Evolutionary conservation across 2,329 filamentous ascomycete genomes (phyloP), one percentile per base, ranked within the genome.

Genomic region (Hortaea sp.): DNA sequence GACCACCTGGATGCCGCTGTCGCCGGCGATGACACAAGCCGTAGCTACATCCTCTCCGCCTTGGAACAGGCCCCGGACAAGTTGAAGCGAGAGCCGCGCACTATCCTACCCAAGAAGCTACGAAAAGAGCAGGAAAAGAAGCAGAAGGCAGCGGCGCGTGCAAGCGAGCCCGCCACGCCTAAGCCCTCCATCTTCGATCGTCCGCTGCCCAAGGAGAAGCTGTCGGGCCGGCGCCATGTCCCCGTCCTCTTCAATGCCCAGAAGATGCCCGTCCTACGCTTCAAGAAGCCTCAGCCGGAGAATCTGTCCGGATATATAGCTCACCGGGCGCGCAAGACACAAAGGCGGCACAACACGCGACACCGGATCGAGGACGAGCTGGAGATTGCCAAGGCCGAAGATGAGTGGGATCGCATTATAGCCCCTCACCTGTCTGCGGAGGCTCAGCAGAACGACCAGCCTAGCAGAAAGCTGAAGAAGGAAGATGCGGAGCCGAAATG

Each of bases 221-320:
- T 85, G 1, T 65, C 65, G 9, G 75, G 74, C 7, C 65, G 64
- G 5, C 74, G 82, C 20, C 71, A 75, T 40, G 70, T 86, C 2
- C 85, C 85, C 1, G 66, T 67, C 1, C 59, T 87, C 1, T 67
- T 75, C 30, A 72, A 75, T 4, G 71, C 79, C 2, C 69, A 72
- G 37, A 46, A 45, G 31, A 64, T 81, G 27, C 77, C 83, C 0
- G 83, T 88, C 57, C 62, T 90, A 29, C 78, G 85, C 32, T 64
- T 82, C 39, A 73, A 69, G 51, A 85, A 84, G 61, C 80, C 81
- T 4, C 82, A 88, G 61, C 75, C 81, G 2, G 59, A 61, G 0
- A 64, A 65, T n/a, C 63, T 89, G 13, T 75, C 72, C n/a, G 66
- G 74, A 6, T 71, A 82, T 11, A 56, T 89, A 2, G 67, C 70